Percentiles rank a stretch among this genome's conserved stretches.
phyloP scores from a whole-genome alignment of 2,329 filamentous ascomycete species.

The Cryphonectria carpinicola region DNA sequence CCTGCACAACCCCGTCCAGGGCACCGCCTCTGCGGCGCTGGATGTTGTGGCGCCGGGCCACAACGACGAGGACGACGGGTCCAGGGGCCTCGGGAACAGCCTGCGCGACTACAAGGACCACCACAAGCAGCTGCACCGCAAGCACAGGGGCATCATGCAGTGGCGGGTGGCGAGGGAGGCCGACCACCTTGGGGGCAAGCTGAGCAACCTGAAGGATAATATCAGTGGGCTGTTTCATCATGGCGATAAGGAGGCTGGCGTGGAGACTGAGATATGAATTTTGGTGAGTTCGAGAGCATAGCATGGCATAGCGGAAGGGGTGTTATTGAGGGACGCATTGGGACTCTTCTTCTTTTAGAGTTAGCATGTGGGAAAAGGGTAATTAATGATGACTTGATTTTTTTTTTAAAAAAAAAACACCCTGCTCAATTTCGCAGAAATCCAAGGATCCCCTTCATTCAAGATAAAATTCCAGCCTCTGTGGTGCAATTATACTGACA shows the following conservation, averaged over 20 bases:
- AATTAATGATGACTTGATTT: too few species aligned
- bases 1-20: conserved; percentile 28
- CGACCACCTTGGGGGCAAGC: conserved; percentile 55
- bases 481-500: too few species aligned
- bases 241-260: conserved; percentile 58
- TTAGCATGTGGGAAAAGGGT: not conserved
- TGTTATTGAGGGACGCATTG: not conserved
- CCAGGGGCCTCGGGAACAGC: conserved; percentile 53
- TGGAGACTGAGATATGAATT: conserved; percentile 70
- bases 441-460: too few species aligned
- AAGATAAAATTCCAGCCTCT: too few species aligned
- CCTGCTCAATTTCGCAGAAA: too few species aligned
- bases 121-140: conserved; percentile 63
- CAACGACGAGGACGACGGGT: conserved; percentile 46
- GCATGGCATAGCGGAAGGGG: not conserved
- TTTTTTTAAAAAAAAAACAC: too few species aligned
- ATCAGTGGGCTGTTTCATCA: conserved; percentile 63
- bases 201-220: conserved; percentile 61
- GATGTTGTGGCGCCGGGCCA: conserved; percentile 30
- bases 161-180: conserved; percentile 62
- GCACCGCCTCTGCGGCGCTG: conserved; percentile 30
- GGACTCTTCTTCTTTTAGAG: not conserved
- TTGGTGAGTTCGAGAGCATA: not conserved
- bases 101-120: conserved; percentile 64
- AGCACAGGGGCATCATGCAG: conserved; percentile 74